Evolutionary conservation across 192 early-diverging fungal genomes (phyloP), one percentile per base, ranked within the genome.

Genomic region (Entomortierella chlamydospora): DNA sequence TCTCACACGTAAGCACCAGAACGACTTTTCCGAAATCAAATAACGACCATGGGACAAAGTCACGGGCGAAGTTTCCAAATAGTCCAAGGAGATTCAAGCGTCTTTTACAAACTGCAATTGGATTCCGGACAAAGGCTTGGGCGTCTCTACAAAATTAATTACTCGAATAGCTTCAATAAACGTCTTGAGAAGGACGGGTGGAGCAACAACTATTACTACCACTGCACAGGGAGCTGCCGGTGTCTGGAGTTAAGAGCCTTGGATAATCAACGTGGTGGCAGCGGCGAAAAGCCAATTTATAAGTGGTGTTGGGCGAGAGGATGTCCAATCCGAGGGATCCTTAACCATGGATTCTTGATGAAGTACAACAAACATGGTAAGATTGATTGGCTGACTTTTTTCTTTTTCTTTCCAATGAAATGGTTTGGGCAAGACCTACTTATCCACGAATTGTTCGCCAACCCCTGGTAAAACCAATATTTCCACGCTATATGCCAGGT

Each of bases 261-360:
- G 12, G 33, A 54, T 37, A n/a, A n/a, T n/a, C n/a, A n/a, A n/a
- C n/a, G n/a, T n/a, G n/a, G n/a, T n/a, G n/a, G n/a, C n/a, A n/a
- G n/a, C n/a, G n/a, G n/a, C n/a, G n/a, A n/a, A n/a, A n/a, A n/a
- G n/a, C n/a, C n/a, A n/a, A n/a, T n/a, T n/a, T n/a, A n/a, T n/a
- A n/a, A n/a, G n/a, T n/a, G n/a, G n/a, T n/a, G n/a, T n/a, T n/a
- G n/a, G n/a, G n/a, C n/a, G n/a, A n/a, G n/a, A n/a, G n/a, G 26
- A 9, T 60, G 58, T 28, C 58, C 58, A 3, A 60, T 60, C 42
- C 58, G 43, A 45, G 42, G 58, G 10, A 60, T 60, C 28, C 42
- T 60, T 11, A 42, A 15, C 0, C 39, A 45, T 45, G 58, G 58
- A 41, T 60, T 60, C 26, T 31, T 45, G 39, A 23, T 9, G 23